Conservation (phyloP, 129 eudicot genomes). For the Ambrosia trifida region DNA sequence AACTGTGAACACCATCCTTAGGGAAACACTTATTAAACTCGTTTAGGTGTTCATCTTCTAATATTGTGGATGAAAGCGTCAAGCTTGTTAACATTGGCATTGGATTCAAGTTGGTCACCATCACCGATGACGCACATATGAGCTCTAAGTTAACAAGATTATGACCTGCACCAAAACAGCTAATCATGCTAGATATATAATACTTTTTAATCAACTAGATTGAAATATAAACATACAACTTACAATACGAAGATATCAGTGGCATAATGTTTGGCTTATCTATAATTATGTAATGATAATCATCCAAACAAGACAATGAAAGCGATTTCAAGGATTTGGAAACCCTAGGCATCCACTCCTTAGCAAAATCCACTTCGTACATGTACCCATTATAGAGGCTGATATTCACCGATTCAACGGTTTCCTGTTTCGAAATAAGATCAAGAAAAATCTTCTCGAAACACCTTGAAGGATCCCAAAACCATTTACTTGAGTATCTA, state of each 20-base stretch:
- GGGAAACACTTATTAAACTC: constrained; percentile 46
- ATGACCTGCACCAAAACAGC: not conserved
- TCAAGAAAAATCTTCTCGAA: not conserved
- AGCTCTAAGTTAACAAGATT: not conserved
- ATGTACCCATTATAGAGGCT: not conserved
- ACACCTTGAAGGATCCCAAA: not conserved
- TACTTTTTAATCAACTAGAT: not conserved
- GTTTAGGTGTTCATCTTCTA: constrained; percentile 44
- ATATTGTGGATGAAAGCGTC: constrained; percentile 55
- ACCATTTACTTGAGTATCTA: not conserved
- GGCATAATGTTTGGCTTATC: not conserved
- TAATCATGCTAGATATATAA: not conserved
- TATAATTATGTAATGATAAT: not conserved
- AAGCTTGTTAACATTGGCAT: constrained; percentile 59
- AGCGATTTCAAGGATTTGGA: constrained; percentile 17
- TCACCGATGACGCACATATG: constrained; percentile 31
- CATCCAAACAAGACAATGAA: constrained; percentile 26
- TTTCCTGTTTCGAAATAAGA: not conserved
- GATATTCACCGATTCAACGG: not conserved
- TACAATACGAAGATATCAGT: not conserved
- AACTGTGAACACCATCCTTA: constrained; percentile 17
- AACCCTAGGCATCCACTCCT: constrained; percentile 20
- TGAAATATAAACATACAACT: not conserved
- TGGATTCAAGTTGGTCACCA: constrained; percentile 49
- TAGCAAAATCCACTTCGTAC: constrained; percentile 27